These are phyloP conservation scores for Xylariaceae sp. DNA, from an alignment of 2,329 filamentous ascomycete genomes.

Conservation along the genomic window DNA sequence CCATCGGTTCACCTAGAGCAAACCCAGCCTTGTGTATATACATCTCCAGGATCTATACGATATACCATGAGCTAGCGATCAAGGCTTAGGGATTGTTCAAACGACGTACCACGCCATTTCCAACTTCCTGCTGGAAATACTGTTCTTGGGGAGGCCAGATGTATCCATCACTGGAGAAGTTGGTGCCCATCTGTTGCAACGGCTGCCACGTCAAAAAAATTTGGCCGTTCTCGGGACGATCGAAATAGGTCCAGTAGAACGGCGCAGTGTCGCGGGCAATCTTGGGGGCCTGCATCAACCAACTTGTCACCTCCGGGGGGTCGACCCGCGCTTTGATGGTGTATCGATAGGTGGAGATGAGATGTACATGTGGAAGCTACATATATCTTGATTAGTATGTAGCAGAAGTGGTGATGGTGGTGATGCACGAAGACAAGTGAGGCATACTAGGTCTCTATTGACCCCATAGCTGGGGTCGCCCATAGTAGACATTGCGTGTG, in stretches of 20 bases:
- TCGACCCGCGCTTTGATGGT: conserved; percentile 72
- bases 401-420: conserved; percentile 2
- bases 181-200: conserved; percentile 66
- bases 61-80: conserved; percentile 21
- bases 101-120: conserved; percentile 58
- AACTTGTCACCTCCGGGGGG: conserved; percentile 77
- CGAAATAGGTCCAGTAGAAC: conserved; percentile 92
- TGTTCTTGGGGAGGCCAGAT: conserved; percentile 85
- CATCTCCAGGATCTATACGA: conserved; percentile 80
- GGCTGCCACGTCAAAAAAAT: conserved; percentile 91
- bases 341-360: conserved; percentile 83
- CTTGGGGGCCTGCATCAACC: conserved; percentile 80
- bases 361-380: conserved; percentile 81
- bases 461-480: conserved; percentile 52
- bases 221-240: conserved; percentile 78
- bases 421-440: conserved; percentile 3
- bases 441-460: conserved; percentile 44
- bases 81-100: conserved; percentile 1
- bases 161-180: conserved; percentile 89
- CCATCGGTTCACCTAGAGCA: conserved; percentile 72
- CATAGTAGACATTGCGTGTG: conserved; percentile 37
- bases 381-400: conserved; percentile 40
- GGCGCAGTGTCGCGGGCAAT: conserved; percentile 82
- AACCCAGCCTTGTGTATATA: conserved; percentile 82
- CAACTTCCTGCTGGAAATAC: conserved; percentile 72